phyloP scores from a whole-genome alignment of 805 yeast genomes.

The Metschnikowia chrysomelidarum region DNA sequence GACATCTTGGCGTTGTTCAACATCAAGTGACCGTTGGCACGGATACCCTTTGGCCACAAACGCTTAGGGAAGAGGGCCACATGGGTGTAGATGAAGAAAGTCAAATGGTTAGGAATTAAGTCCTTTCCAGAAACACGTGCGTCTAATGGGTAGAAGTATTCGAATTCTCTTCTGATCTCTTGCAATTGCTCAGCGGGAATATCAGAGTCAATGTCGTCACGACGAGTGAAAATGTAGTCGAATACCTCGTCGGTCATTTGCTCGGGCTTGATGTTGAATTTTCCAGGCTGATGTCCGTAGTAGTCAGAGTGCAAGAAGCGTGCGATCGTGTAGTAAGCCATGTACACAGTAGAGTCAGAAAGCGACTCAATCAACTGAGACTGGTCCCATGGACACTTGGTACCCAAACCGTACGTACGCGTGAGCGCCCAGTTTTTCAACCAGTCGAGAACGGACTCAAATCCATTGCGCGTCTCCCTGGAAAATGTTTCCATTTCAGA shows the following conservation, averaged over 20 bases:
- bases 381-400: constrained; percentile 95
- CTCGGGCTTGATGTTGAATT: constrained; percentile 70
- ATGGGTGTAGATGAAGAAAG: constrained; percentile 91
- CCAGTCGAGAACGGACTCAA: constrained; percentile 94
- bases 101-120: constrained; percentile 94
- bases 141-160: constrained; percentile 94
- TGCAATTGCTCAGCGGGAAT: constrained; percentile 69
- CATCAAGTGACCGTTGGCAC: constrained; percentile 94
- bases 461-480: constrained; percentile 83
- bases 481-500: constrained; percentile 72
- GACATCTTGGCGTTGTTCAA: constrained; percentile 98
- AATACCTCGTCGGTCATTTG: constrained; percentile 91
- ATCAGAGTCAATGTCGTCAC: constrained; percentile 53
- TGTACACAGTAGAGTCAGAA: constrained; percentile 94
- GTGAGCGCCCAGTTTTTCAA: constrained; percentile 97
- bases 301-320: constrained; percentile 84
- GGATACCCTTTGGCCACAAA: constrained; percentile 91
- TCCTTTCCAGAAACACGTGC: constrained; percentile 93
- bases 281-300: constrained; percentile 75
- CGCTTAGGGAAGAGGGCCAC: constrained; percentile 89
- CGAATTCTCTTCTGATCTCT: constrained; percentile 87
- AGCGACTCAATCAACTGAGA: constrained; percentile 90
- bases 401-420: constrained; percentile 94
- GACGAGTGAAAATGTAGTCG: constrained; percentile 81
- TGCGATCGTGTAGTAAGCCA: constrained; percentile 88